Percentiles rank a stretch among this genome's conserved stretches.
phyloP scores from a whole-genome alignment of 176 grass and related monocot genomes.

The Cenchrus fungigraminus region DNA sequence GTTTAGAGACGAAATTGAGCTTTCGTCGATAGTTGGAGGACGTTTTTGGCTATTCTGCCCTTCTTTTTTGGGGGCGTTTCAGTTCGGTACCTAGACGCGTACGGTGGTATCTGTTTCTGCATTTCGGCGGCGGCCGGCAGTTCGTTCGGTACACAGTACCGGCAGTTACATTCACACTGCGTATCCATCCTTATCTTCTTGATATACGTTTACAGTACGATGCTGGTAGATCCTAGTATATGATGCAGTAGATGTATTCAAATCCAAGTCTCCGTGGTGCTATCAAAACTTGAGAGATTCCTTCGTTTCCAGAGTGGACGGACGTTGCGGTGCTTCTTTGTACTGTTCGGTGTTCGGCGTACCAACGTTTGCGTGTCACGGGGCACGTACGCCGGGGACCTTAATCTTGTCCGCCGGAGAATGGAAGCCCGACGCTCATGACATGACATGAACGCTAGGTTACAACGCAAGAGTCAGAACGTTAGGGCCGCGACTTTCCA shows the following conservation, averaged over 20 bases:
- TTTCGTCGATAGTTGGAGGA: no score
- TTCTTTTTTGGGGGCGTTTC: not conserved
- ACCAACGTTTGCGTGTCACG: not conserved
- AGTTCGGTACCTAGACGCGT: not conserved
- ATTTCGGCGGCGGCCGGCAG: not conserved
- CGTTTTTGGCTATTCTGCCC: no score
- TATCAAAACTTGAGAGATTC: no score
- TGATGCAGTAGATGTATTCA: not conserved
- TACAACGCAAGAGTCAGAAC: conserved; percentile 36
- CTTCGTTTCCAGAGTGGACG: not conserved
- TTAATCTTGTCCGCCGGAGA: not conserved
- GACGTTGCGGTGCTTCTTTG: not conserved
- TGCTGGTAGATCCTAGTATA: not conserved
- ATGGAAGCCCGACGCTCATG: not conserved
- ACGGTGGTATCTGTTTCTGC: not conserved
- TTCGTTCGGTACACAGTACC: not conserved
- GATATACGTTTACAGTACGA: not conserved
- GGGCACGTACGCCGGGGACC: not conserved
- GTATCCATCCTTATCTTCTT: not conserved
- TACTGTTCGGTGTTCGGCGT: not conserved
- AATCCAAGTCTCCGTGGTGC: no score
- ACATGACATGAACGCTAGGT: conserved; percentile 33
- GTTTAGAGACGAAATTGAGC: no score
- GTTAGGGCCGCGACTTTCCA: conserved; percentile 33
- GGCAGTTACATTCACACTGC: not conserved